A percentile compares a stretch with the other conserved stretches of the same genome.
phyloP scores from a whole-genome alignment of 148 eudicot genomes.

The Fagopyrum tataricum region DNA sequence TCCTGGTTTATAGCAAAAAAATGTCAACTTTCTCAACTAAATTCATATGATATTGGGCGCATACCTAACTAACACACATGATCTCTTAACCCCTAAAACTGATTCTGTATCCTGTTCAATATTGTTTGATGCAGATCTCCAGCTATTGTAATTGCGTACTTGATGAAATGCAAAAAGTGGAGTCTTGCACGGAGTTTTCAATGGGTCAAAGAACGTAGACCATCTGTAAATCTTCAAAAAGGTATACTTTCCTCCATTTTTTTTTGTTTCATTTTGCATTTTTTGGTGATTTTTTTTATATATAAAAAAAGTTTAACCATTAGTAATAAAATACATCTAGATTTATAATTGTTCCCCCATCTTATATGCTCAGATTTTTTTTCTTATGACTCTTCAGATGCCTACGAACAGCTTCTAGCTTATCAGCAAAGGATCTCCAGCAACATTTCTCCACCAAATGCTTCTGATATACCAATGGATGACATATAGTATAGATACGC shows the following conservation, averaged over 20 bases:
- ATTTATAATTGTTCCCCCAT: not conserved
- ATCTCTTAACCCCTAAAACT: too few relatives aligned
- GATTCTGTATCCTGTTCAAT: not conserved
- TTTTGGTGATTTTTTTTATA: too few relatives aligned
- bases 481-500: not conserved
- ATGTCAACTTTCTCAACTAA: too few relatives aligned
- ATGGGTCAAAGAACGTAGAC: constrained; percentile 93
- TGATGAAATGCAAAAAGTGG: constrained; percentile 97
- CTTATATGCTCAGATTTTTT: not conserved
- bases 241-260: constrained; percentile 30
- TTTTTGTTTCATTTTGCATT: not conserved
- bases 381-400: constrained; percentile 32
- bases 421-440: constrained; percentile 48
- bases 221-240: constrained; percentile 55
- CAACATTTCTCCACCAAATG: constrained; percentile 24
- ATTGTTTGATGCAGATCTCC: constrained; percentile 57
- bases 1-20: not conserved
- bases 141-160: constrained; percentile 80
- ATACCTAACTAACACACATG: too few relatives aligned
- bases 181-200: constrained; percentile 78
- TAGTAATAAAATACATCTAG: not conserved
- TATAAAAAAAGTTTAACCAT: too few relatives aligned
- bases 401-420: constrained; percentile 52
- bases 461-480: constrained; percentile 37
- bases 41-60: too few relatives aligned